Conservation (phyloP, 805 yeast genomes). For the Wickerhamiella vanderwaltii region DNA sequence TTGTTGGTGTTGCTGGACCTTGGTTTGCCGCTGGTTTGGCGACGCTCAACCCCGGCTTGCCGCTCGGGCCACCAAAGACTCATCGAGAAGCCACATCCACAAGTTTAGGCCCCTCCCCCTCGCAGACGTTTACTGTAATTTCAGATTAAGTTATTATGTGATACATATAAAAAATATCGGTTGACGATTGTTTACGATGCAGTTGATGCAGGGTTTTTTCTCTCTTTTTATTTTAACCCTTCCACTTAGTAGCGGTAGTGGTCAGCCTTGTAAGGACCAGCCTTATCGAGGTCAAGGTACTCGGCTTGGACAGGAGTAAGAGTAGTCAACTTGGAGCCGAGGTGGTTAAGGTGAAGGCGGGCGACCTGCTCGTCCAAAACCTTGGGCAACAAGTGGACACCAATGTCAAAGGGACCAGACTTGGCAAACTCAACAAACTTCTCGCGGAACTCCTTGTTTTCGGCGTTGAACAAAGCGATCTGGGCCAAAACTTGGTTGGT, state of each 20-base stretch:
- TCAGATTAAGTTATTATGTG: too few relatives aligned
- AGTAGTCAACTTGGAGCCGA: conserved; percentile 75
- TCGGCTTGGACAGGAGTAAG: conserved; percentile 77
- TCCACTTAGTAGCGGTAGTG: conserved; percentile 81
- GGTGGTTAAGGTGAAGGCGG: conserved; percentile 86
- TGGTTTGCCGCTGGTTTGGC: too few relatives aligned
- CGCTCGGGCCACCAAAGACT: too few relatives aligned
- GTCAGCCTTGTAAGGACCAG: conserved; percentile 97
- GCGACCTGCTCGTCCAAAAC: conserved; percentile 98
- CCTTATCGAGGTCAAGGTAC: conserved; percentile 79
- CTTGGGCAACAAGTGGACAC: conserved; percentile 96
- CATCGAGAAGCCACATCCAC: too few relatives aligned
- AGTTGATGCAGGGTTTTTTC: conserved; percentile 22
- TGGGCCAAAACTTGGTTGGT: conserved; percentile 99
- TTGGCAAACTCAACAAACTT: conserved; percentile 81
- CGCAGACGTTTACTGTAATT: too few relatives aligned
- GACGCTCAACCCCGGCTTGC: too few relatives aligned
- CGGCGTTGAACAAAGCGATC: conserved; percentile 88
- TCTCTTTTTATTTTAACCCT: not conserved
- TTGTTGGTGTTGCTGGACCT: too few relatives aligned
- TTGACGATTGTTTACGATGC: conserved; percentile 18
- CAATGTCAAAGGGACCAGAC: conserved; percentile 80
- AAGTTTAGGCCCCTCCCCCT: too few relatives aligned
- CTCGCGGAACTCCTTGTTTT: conserved; percentile 66
- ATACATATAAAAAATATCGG: conserved; percentile 11